These are phyloP conservation scores for Daldinia sp. DNA, from an alignment of 2,329 filamentous ascomycete genomes.

Conservation along the genomic window DNA sequence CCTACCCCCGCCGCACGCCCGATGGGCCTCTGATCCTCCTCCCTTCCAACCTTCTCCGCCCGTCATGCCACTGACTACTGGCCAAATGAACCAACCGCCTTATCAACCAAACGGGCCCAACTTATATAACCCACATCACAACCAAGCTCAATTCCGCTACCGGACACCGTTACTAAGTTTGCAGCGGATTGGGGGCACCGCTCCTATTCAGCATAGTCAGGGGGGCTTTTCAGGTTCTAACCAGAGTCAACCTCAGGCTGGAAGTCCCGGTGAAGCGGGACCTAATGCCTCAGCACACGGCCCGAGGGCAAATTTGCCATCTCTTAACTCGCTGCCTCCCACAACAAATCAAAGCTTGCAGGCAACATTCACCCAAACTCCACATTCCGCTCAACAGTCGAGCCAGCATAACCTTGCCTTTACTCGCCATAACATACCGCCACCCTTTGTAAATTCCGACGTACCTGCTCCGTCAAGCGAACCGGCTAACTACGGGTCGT, in stretches of 20 bases:
- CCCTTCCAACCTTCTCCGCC: slow-evolving; percentile 16
- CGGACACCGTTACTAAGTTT: slow-evolving; percentile 31
- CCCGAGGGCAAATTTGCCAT: slow-evolving; percentile 22
- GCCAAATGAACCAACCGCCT: slow-evolving; percentile 21
- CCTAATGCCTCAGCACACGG: slow-evolving; percentile 3
- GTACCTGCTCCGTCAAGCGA: neutral
- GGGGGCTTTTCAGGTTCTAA: slow-evolving; percentile 23
- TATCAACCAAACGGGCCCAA: slow-evolving; percentile 13
- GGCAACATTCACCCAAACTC: slow-evolving; percentile 14
- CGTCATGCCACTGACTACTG: slow-evolving; percentile 12
- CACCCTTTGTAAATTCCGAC: slow-evolving; percentile 17
- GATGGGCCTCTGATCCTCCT: slow-evolving; percentile 15
- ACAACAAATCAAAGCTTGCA: slow-evolving; percentile 18
- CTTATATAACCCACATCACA: slow-evolving; percentile 17
- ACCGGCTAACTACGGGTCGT: slow-evolving; percentile 8
- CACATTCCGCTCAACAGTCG: slow-evolving; percentile 24
- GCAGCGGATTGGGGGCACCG: slow-evolving; percentile 37
- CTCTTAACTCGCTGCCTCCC: slow-evolving; percentile 20
- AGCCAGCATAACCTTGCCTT: slow-evolving; percentile 19
- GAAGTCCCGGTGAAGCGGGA: slow-evolving; percentile 13
- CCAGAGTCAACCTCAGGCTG: slow-evolving; percentile 17
- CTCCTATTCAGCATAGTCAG: slow-evolving; percentile 38
- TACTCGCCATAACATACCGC: slow-evolving; percentile 14
- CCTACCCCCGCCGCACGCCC: slow-evolving; percentile 15
- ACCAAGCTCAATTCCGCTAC: slow-evolving; percentile 12